A percentile compares a stretch with the other conserved stretches of the same genome.
These are phyloP conservation scores for Cladosporium sp. DNA, from an alignment of 2,329 filamentous ascomycete species.

Conservation along the genomic window DNA sequence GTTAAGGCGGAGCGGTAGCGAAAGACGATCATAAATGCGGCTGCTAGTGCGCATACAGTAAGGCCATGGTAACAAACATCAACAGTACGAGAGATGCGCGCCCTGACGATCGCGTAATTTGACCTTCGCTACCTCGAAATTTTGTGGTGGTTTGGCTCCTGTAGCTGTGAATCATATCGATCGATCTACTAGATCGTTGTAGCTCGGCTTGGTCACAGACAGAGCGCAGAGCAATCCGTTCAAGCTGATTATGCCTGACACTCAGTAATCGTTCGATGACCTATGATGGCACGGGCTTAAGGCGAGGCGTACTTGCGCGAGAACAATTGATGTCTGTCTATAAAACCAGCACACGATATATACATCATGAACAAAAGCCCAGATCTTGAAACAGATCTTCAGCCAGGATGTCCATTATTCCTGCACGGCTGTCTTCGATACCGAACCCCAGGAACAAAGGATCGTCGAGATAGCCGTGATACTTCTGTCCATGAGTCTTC, in stretches of 20 bases:
- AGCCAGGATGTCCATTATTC: slow-evolving; percentile 4
- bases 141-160: neutral
- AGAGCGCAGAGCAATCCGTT: neutral
- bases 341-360: neutral
- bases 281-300: neutral
- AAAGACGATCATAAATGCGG: neutral
- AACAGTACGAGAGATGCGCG: neutral
- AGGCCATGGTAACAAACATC: neutral
- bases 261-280: neutral
- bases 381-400: slow-evolving; percentile 8
- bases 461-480: slow-evolving; percentile 61
- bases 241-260: neutral
- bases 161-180: neutral
- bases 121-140: neutral
- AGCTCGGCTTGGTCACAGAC: neutral
- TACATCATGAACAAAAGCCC: neutral
- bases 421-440: slow-evolving; percentile 34
- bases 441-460: slow-evolving; percentile 59
- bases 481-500: slow-evolving; percentile 51
- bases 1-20: neutral
- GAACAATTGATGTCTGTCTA: neutral
- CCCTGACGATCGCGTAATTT: neutral
- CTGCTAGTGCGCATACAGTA: neutral
- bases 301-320: neutral
- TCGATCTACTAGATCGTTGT: neutral